These are phyloP conservation scores for Rhododendron ovatum DNA, from an alignment of 148 eudicot species.

Conservation along the genomic window DNA sequence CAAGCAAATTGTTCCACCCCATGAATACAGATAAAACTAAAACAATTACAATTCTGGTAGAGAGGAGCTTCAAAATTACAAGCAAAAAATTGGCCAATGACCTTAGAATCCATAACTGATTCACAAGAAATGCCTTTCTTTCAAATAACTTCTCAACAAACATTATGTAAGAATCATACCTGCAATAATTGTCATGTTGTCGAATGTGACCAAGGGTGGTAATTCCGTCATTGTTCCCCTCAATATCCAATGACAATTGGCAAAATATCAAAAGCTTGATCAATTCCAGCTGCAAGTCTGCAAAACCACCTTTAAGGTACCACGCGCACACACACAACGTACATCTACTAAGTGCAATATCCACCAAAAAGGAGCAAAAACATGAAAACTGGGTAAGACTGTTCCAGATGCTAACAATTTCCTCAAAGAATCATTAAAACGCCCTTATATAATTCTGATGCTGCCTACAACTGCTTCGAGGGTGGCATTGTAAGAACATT, in stretches of 20 bases:
- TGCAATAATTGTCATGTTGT: not conserved
- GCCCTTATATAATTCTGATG: conserved; percentile 8
- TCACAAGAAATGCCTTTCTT: not conserved
- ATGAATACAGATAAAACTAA: not conserved
- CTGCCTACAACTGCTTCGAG: conserved; percentile 21
- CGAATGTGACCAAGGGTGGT: not conserved
- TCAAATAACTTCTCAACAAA: not conserved
- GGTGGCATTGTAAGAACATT: conserved; percentile 30
- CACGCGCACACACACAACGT: not conserved
- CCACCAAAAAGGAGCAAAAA: not conserved
- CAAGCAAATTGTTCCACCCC: not conserved
- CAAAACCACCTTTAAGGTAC: not conserved
- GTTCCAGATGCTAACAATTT: not conserved
- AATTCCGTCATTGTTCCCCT: not conserved
- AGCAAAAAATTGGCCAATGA: not conserved
- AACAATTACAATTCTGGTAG: not conserved
- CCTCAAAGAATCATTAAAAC: conserved; percentile 2
- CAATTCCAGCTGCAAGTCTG: not conserved
- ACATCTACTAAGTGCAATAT: not conserved
- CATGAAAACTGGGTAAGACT: not conserved
- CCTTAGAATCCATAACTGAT: not conserved
- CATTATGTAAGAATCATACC: not conserved
- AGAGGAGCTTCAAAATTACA: not conserved
- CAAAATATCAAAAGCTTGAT: not conserved
- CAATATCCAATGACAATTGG: not conserved